These are phyloP conservation scores for Przewalskia tangutica DNA, from an alignment of 257 asterid genomes.

Conservation along the genomic window DNA sequence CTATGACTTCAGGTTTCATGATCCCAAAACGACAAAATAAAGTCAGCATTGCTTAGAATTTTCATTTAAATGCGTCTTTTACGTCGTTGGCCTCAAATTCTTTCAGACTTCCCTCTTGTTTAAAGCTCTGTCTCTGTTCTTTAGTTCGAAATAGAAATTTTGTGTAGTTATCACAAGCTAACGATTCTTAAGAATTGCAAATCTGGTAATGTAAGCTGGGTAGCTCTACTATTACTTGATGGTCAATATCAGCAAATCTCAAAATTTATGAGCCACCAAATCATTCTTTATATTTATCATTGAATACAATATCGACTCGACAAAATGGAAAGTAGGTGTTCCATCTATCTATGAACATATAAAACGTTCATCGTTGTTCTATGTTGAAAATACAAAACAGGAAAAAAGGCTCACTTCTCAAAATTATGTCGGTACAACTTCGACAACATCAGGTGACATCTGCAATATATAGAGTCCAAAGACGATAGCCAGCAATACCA, in stretches of 20 bases:
- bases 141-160: background rate
- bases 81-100: too few species aligned
- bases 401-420: constrained; percentile 4
- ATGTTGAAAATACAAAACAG: background rate
- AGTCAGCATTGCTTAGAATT: too few species aligned
- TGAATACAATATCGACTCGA: background rate
- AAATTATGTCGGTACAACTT: constrained; percentile 66
- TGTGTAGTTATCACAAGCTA: background rate
- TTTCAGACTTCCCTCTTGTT: too few species aligned
- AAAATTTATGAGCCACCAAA: background rate
- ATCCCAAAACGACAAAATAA: too few species aligned
- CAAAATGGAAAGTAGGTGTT: background rate
- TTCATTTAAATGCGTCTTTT: too few species aligned
- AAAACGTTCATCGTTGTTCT: background rate
- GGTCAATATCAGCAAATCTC: background rate
- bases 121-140: background rate
- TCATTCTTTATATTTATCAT: background rate
- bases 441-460: constrained; percentile 22
- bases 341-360: background rate
- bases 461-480: constrained; percentile 21
- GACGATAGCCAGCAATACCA: constrained; percentile 31
- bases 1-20: too few species aligned
- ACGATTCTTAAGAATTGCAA: background rate
- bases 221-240: background rate
- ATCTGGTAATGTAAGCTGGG: background rate